These are phyloP conservation scores for Venturia pyrina DNA, from an alignment of 2,329 filamentous ascomycete genomes.

Conservation along the genomic window DNA sequence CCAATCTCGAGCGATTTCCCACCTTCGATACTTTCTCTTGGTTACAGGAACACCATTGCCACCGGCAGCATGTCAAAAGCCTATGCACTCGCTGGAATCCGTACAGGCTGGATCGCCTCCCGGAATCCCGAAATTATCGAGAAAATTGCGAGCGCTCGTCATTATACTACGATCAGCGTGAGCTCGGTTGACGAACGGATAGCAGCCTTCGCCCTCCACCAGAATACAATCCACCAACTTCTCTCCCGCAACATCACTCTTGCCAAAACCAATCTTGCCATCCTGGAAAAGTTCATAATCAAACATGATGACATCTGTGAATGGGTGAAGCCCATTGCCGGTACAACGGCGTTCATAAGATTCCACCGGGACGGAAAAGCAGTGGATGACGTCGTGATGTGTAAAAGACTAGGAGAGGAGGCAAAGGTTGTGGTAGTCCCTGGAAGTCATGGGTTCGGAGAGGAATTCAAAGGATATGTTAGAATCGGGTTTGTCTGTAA, in stretches of 20 bases:
- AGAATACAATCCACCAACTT: slow-evolving; percentile 52
- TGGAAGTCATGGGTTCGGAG: slow-evolving; percentile 63
- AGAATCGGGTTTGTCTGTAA: slow-evolving; percentile 67
- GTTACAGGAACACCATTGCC: slow-evolving; percentile 59
- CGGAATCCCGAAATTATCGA: slow-evolving; percentile 53
- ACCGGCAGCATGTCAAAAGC: slow-evolving; percentile 81
- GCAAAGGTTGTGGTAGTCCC: slow-evolving; percentile 67
- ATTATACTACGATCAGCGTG: slow-evolving; percentile 82
- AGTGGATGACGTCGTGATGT: slow-evolving; percentile 65
- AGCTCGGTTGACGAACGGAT: slow-evolving; percentile 73
- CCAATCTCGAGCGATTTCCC: slow-evolving; percentile 46
- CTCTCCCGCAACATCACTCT: slow-evolving; percentile 55
- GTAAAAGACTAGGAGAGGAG: slow-evolving; percentile 54
- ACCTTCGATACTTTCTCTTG: slow-evolving; percentile 60
- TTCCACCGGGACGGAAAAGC: slow-evolving; percentile 52
- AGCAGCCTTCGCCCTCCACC: slow-evolving; percentile 62
- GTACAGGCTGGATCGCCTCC: slow-evolving; percentile 73
- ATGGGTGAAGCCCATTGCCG: slow-evolving; percentile 67
- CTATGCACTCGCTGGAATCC: slow-evolving; percentile 71
- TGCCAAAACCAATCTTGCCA: slow-evolving; percentile 54
- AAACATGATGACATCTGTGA: slow-evolving; percentile 52
- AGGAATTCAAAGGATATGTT: slow-evolving; percentile 65
- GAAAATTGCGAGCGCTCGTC: slow-evolving; percentile 52
- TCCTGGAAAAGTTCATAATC: slow-evolving; percentile 59
- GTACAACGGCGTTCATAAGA: slow-evolving; percentile 68